phyloP scores from a whole-genome alignment of 352 stramenopile species.

The Globisporangium splendens region DNA sequence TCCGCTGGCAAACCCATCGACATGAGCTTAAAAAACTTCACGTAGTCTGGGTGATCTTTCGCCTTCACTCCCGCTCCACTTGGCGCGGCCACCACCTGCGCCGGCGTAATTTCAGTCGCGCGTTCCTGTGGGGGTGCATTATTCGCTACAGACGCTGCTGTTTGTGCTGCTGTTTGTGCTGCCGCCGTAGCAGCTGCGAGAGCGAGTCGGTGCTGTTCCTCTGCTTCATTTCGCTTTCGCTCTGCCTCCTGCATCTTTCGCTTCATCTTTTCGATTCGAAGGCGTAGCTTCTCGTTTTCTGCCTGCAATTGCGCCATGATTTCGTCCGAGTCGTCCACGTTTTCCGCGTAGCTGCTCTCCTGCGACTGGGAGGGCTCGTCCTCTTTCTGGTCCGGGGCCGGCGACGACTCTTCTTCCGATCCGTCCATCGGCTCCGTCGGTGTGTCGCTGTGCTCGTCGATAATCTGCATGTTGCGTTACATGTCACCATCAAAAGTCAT shows the following conservation, averaged over 20 bases:
- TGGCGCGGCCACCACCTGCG: neutral
- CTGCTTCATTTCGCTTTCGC: slow-evolving; percentile 44
- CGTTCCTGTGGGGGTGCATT: neutral
- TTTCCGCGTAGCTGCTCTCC: slow-evolving; percentile 17
- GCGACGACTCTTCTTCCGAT: slow-evolving; percentile 50
- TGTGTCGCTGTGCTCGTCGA: slow-evolving; percentile 66
- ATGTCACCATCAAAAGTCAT: too few species aligned
- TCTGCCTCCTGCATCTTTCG: slow-evolving; percentile 57
- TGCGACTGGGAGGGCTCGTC: slow-evolving; percentile 26
- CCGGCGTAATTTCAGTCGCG: slow-evolving; percentile 18
- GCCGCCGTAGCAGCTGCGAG: slow-evolving; percentile 14
- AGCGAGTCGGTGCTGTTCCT: slow-evolving; percentile 40
- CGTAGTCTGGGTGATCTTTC: slow-evolving; percentile 71
- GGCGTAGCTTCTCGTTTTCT: slow-evolving; percentile 76
- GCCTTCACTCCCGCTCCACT: slow-evolving; percentile 39
- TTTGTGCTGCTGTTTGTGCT: slow-evolving; percentile 5
- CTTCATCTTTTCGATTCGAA: slow-evolving; percentile 74
- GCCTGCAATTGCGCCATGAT: slow-evolving; percentile 47
- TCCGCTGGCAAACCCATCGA: slow-evolving; percentile 76
- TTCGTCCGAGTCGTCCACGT: slow-evolving; percentile 19
- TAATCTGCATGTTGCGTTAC: slow-evolving; percentile 31
- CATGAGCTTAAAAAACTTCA: slow-evolving; percentile 84
- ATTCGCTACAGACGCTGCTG: slow-evolving; percentile 10
- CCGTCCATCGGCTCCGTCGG: slow-evolving; percentile 51
- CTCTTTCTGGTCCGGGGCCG: slow-evolving; percentile 33